phyloP scores from a whole-genome alignment of 495 filamentous ascomycete genomes.

The Hypoxylon fuscum region DNA sequence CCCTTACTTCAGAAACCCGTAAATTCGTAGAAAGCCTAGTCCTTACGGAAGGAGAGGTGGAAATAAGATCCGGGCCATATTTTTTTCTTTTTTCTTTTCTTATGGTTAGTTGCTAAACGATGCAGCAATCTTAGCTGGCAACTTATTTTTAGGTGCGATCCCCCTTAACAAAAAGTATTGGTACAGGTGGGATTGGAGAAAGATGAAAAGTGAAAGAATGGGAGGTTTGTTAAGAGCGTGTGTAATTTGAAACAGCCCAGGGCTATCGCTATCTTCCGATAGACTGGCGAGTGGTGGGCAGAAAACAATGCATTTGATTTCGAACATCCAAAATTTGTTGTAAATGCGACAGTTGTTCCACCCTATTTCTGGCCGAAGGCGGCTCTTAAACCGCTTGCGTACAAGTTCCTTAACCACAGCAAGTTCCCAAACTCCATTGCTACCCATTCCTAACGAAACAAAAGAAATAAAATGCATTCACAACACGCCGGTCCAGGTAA shows the following conservation, averaged over 20 bases:
- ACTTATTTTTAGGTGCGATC: no score
- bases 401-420: constrained; percentile 10
- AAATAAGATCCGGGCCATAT: constrained; percentile 13
- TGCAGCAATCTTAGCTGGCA: background rate
- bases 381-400: constrained; percentile 19
- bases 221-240: constrained; percentile 2
- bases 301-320: constrained; percentile 10
- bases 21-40: constrained; percentile 24
- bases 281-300: background rate
- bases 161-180: no score
- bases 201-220: constrained; percentile 7
- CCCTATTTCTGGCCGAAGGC: constrained; percentile 28
- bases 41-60: background rate
- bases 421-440: constrained; percentile 39
- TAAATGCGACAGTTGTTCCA: constrained; percentile 37
- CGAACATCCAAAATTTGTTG: constrained; percentile 17
- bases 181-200: background rate
- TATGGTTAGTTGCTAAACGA: no score
- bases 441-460: constrained; percentile 26
- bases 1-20: background rate
- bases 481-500: constrained; percentile 33
- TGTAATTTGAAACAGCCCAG: constrained; percentile 1
- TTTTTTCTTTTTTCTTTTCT: constrained; percentile 3
- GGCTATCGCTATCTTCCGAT: background rate
- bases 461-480: constrained; percentile 41